Evolutionary conservation across 768 basidiomycete genomes (phyloP), one percentile per base, ranked within the genome.

Genomic region (Kwoniella europaea): DNA sequence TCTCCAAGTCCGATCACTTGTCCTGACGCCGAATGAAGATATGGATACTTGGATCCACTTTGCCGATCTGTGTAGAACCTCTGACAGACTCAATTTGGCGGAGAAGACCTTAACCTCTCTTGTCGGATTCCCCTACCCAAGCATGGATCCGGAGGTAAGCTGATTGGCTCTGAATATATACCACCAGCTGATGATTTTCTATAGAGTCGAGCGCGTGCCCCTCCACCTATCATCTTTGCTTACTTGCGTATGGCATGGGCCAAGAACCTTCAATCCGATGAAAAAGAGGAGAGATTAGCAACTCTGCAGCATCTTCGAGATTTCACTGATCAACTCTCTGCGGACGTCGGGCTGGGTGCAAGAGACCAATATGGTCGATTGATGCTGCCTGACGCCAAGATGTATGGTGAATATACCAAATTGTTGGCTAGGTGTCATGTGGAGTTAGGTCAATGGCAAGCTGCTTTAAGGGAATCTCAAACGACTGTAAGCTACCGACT

Each of bases 1-100:
- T 65, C 86, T 99, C 10, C 96, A 98, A 86, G 94, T 99, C 60
- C 89, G 97, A 64, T 93, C 95, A 0, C 87, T 98, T 63, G 94
- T 99, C 22, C 86, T 98, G 29, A 92, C 89, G 55, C 96, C 97
- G 0, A 92, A 92, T 73, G 94, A 97, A 72, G 94, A 98, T 80
- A 93, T 92, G 55, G 88, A 92, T 57, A 98, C 97, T 90, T 98
- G 95, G 94, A 97, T 99, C 84, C 94, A 97, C 84, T 98, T 99
- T 79, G 93, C 96, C 2, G 98, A 99, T 78, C 86, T 98, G 1
- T 98, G 97, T 81, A 92, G 97, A 63, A 96, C 96, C 84, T 92
- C 89, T 18, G 94, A 96, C 61, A 90, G 97, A 5, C 92, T 98
- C 88, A 88, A 88, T n/a, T 85, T 99, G 61, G 95, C 96, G 0